These are phyloP conservation scores for Penicillium expansum DNA, from an alignment of 2,329 filamentous ascomycete species.

Conservation along the genomic window DNA sequence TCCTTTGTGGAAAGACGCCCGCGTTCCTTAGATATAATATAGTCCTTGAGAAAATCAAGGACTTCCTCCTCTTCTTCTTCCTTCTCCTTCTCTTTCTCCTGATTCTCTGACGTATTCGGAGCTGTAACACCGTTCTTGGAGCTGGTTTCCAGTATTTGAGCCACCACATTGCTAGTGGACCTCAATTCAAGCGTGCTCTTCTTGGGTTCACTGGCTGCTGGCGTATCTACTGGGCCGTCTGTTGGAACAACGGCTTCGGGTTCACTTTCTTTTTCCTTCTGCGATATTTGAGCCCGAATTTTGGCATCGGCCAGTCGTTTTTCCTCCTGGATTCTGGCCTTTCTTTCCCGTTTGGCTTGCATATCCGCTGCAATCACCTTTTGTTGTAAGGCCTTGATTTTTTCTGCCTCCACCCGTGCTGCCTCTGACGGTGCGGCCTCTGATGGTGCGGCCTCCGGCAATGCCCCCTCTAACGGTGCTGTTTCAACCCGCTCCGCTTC, in stretches of 20 bases:
- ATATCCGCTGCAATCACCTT: background rate
- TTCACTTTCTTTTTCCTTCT: background rate
- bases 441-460: background rate
- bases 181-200: background rate
- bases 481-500: no score
- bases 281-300: background rate
- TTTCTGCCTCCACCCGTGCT: background rate
- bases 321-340: background rate
- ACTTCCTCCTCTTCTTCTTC: no score
- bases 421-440: background rate
- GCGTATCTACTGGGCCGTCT: background rate
- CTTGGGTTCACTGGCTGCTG: background rate
- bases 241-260: background rate
- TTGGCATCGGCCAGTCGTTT: background rate
- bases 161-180: background rate
- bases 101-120: background rate
- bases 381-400: background rate
- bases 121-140: background rate
- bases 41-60: background rate
- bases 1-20: constrained; percentile 15
- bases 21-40: constrained; percentile 2
- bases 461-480: background rate
- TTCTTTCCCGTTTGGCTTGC: background rate
- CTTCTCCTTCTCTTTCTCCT: background rate
- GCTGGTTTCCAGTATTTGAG: background rate